These are phyloP conservation scores for Aspergillus cristatus DNA, from an alignment of 495 filamentous ascomycete species.

Conservation along the genomic window DNA sequence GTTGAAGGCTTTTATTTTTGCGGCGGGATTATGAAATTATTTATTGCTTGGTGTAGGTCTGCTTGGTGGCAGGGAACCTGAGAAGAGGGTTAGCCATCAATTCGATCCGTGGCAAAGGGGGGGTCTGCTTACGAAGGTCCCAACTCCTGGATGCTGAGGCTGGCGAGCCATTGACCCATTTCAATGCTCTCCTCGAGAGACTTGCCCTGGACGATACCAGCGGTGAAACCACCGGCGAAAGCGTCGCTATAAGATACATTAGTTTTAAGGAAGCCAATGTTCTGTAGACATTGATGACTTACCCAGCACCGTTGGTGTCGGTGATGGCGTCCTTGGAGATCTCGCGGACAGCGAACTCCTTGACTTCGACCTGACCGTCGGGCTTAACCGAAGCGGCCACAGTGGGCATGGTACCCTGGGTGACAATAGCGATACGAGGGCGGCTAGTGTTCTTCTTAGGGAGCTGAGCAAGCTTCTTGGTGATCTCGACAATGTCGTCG, in stretches of 20 bases:
- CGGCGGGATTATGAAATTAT: conserved; percentile 19
- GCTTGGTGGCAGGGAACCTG: conserved; percentile 78
- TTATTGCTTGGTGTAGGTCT: conserved; percentile 54
- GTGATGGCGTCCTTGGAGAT: conserved; percentile 68
- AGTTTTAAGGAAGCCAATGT: conserved; percentile 7
- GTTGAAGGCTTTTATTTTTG: background rate
- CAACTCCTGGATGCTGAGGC: conserved; percentile 82
- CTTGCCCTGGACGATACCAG: conserved; percentile 79
- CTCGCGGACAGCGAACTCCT: conserved; percentile 69
- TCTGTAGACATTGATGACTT: conserved; percentile 15
- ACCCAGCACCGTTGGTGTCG: conserved; percentile 94
- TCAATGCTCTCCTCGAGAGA: conserved; percentile 65
- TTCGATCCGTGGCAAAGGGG: background rate
- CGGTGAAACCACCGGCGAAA: conserved; percentile 88
- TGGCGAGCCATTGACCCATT: conserved; percentile 92
- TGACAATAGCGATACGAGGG: conserved; percentile 77
- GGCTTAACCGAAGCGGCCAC: conserved; percentile 58
- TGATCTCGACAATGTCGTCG: conserved; percentile 78
- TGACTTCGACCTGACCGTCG: conserved; percentile 55
- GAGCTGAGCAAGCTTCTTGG: conserved; percentile 71
- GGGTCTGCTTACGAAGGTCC: conserved; percentile 78
- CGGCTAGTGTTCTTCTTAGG: conserved; percentile 83
- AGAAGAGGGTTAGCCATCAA: conserved; percentile 5
- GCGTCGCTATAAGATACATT: conserved; percentile 60
- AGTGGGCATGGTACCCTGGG: conserved; percentile 86